A percentile compares a stretch with the other conserved stretches of the same genome.
These are phyloP conservation scores for Prinsepia uniflora DNA, from an alignment of 306 rosid species.

Conservation along the genomic window DNA sequence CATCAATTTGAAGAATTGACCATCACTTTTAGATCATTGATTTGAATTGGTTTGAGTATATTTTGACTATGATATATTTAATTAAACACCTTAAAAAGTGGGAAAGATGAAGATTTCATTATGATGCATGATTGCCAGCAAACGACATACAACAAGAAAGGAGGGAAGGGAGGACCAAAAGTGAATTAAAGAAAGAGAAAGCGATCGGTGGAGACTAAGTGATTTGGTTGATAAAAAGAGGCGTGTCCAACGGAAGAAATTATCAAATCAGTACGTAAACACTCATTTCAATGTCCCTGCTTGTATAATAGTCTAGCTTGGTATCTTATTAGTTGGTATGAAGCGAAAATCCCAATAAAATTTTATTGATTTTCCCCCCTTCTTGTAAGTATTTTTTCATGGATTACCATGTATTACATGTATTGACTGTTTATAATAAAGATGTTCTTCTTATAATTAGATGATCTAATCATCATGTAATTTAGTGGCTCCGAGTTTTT, in stretches of 20 bases:
- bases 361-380: no score
- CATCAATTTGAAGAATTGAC: constrained; percentile 11
- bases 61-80: neutral
- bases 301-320: neutral
- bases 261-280: neutral
- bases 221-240: neutral
- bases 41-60: neutral
- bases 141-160: neutral
- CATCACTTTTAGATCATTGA: constrained; percentile 14
- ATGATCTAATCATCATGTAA: neutral
- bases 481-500: neutral
- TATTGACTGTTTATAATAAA: neutral
- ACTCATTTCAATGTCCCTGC: neutral
- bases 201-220: neutral
- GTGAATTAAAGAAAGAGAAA: neutral
- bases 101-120: neutral
- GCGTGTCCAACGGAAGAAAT: neutral
- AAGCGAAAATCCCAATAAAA: no score
- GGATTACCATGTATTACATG: no score
- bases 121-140: neutral
- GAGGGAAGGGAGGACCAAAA: neutral
- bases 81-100: neutral
- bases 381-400: no score
- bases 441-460: neutral
- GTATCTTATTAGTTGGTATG: no score